These are phyloP conservation scores for Fomitopsis serialis DNA, from an alignment of 768 basidiomycete species.

Conservation along the genomic window DNA sequence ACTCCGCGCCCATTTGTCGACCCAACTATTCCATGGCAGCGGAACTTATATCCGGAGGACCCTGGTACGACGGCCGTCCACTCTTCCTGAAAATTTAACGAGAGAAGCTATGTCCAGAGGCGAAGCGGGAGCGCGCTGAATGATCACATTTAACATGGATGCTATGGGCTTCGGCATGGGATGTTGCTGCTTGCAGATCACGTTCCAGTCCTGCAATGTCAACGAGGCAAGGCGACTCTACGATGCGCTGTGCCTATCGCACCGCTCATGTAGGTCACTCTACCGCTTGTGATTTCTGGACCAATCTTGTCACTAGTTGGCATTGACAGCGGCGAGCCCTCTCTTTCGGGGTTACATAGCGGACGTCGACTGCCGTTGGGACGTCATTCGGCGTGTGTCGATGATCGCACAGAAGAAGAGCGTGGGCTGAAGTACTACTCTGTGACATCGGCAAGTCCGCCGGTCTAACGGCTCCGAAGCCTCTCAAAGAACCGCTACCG, in stretches of 20 bases:
- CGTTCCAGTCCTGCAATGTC: conserved; percentile 95
- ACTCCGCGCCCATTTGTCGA: conserved; percentile 91
- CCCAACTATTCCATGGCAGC: conserved; percentile 86
- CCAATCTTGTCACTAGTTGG: conserved; percentile 51
- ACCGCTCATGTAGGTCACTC: conserved; percentile 74
- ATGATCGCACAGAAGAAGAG: conserved; percentile 95
- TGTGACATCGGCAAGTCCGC: neutral
- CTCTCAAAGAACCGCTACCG: conserved; percentile 67
- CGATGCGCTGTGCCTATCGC: conserved; percentile 95
- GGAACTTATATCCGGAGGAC: conserved; percentile 81
- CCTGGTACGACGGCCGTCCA: conserved; percentile 45
- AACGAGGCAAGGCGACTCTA: conserved; percentile 90
- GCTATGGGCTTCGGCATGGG: conserved; percentile 99
- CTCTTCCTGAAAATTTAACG: neutral
- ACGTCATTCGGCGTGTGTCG: conserved; percentile 99
- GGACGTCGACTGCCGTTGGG: conserved; percentile 98
- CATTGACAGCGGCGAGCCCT: conserved; percentile 91
- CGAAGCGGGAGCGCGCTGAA: conserved; percentile 77
- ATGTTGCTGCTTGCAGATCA: conserved; percentile 94
- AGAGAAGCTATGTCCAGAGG: conserved; percentile 45
- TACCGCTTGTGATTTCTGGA: neutral
- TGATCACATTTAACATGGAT: conserved; percentile 95
- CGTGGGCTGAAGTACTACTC: conserved; percentile 67
- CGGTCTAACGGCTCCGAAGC: conserved; percentile 38
- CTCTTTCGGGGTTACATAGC: conserved; percentile 92